A percentile compares a stretch with the other conserved stretches of the same genome.
Conservation (phyloP, 352 stramenopile genomes). For the Globisporangium uncinulatum region DNA sequence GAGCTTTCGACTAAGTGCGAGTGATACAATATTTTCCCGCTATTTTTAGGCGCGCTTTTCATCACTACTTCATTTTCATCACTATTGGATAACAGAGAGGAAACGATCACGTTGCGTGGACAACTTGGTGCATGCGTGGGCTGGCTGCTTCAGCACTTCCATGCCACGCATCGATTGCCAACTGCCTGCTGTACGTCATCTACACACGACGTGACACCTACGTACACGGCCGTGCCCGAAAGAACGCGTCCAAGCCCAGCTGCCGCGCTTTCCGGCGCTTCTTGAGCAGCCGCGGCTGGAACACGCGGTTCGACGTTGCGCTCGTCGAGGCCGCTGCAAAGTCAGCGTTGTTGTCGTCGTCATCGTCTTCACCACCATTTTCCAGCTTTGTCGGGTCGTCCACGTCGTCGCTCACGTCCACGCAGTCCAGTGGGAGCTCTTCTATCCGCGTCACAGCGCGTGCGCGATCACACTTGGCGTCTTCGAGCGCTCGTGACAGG, state of each 20-base stretch:
- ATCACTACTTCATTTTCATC: too few species aligned
- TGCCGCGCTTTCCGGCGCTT: slow-evolving; percentile 12
- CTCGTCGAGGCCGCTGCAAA: neutral
- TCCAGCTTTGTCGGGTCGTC: neutral
- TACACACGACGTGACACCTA: neutral
- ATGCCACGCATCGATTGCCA: too few species aligned
- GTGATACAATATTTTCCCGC: too few species aligned
- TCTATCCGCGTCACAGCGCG: slow-evolving; percentile 9
- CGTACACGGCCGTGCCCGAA: slow-evolving; percentile 9
- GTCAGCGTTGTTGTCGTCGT: neutral
- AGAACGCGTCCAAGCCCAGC: slow-evolving; percentile 11
- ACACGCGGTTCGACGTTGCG: slow-evolving; percentile 1
- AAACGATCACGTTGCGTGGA: too few species aligned
- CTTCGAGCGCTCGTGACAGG: neutral
- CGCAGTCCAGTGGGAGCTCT: slow-evolving; percentile 10
- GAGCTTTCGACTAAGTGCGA: too few species aligned
- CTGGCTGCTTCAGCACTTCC: too few species aligned
- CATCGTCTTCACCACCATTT: neutral
- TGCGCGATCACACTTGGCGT: slow-evolving; percentile 1
- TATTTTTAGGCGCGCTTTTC: too few species aligned
- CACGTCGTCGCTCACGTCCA: slow-evolving; percentile 13
- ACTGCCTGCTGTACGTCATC: neutral
- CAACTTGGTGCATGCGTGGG: too few species aligned
- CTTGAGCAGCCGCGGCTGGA: slow-evolving; percentile 13
- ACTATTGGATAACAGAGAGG: too few species aligned